These are phyloP conservation scores for Talaromyces funiculosus DNA, from an alignment of 2,329 filamentous ascomycete genomes.

Conservation along the genomic window DNA sequence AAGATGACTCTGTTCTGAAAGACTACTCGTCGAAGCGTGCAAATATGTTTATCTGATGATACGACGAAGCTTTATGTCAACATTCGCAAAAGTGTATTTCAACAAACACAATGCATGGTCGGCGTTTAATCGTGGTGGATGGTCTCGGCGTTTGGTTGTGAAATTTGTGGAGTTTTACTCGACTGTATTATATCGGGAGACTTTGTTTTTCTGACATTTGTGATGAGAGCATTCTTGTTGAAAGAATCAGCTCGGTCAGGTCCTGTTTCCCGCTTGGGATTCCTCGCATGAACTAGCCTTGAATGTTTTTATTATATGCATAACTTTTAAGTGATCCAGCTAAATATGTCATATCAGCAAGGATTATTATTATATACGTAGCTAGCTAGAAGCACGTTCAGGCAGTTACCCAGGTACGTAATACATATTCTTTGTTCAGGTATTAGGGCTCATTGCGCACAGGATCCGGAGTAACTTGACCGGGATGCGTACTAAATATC, in stretches of 20 bases:
- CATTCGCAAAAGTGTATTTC: not conserved
- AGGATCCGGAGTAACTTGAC: not conserved
- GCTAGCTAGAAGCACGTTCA: not conserved
- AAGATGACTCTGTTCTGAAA: not conserved
- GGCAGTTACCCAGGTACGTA: not conserved
- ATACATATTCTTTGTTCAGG: not conserved
- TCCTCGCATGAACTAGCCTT: not conserved
- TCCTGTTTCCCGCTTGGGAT: not conserved
- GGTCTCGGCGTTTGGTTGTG: not conserved
- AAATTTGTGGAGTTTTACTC: not conserved
- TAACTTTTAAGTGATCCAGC: not conserved
- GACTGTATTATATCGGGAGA: not conserved
- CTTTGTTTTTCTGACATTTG: not conserved
- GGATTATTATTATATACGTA: not conserved
- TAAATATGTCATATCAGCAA: not conserved
- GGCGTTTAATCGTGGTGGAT: constrained; percentile 1
- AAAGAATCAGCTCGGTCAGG: not conserved
- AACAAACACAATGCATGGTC: not conserved
- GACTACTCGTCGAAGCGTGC: not conserved
- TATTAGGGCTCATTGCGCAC: not conserved
- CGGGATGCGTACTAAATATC: not conserved
- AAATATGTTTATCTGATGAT: not conserved
- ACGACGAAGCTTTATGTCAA: not conserved
- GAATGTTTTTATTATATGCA: not conserved
- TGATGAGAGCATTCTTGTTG: not conserved